Base-by-base conservation (phyloP, 2,329 filamentous ascomycete species). In the Albifimbria verrucaria region DNA sequence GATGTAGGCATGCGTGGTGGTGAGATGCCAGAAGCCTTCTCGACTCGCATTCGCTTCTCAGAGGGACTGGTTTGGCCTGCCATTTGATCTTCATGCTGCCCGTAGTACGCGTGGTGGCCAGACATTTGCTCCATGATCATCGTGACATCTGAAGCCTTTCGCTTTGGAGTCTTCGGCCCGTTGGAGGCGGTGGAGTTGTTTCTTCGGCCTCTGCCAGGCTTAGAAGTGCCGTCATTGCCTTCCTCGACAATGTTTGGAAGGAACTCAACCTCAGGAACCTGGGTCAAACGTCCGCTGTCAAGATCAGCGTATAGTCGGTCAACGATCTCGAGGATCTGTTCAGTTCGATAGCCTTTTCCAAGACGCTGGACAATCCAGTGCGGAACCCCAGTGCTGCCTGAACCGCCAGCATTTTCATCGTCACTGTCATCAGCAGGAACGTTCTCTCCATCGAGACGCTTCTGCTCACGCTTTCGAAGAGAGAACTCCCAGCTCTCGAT, bases 391-490 rank as follows among this genome's bases (percentile, higher is more conserved):
- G 72, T 75, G 11, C 72, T 68, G 28, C 69, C 59, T 2, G 68
- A 63, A 15, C 65, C 57, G 9, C 48, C 53, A 4, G 23, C 3
- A 15, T 63, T 59, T 1, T 71, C 68, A 3, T 66, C 67, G 1
- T 68, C 67, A 4, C 69, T 66, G 6, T 68, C 68, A 0, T 73
- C 68, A 11, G 23, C 18, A 21, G 25, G 39, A 5, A 32, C 46
- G 32, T 62, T 60, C 21, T 64, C 68, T 24, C 70, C 70, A 12
- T 71, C 68, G 7, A 84, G 70, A 4, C 84, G 78, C 59, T 80
- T 76, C 62, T 83, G 76, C 64, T 89, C 86, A 15, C 87, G 81
- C 69, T 86, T 87, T 44, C 86, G 78, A 47, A 86, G 76, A 6
- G 77, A 78, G 7, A 91, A 68, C 1, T 81, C 77, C 81, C 87